These are phyloP conservation scores for Vitis hybrid DNA, from an alignment of 177 flowering plant genomes.

Conservation along the genomic window DNA sequence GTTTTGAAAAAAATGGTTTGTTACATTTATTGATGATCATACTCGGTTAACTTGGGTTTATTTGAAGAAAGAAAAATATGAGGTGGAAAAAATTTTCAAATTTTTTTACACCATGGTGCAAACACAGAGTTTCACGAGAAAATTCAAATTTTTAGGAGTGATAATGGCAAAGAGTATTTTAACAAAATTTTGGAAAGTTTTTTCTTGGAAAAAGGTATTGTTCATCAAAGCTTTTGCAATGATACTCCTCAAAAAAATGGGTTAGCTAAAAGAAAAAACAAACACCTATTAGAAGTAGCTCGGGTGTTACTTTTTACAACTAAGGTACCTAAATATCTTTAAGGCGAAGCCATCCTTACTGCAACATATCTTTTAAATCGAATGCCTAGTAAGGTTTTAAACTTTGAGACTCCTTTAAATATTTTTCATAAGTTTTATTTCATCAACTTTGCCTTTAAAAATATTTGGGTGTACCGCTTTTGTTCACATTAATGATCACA, in stretches of 20 bases:
- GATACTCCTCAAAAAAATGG: too few relatives aligned
- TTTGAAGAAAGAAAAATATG: background rate
- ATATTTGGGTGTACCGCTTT: background rate
- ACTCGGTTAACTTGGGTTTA: background rate
- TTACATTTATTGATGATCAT: background rate
- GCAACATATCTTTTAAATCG: background rate
- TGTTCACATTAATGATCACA: background rate
- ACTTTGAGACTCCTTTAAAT: background rate
- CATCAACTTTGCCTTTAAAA: too few relatives aligned
- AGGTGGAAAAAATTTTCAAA: background rate
- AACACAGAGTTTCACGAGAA: background rate
- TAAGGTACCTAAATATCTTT: background rate
- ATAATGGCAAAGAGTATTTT: background rate
- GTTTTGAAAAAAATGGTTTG: slow-evolving; percentile 7
- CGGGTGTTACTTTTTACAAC: background rate
- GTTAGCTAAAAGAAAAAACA: background rate
- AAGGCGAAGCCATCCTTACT: background rate
- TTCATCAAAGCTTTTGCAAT: too few relatives aligned
- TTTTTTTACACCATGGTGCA: background rate
- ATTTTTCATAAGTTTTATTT: background rate
- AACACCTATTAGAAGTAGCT: background rate
- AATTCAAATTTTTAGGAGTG: background rate
- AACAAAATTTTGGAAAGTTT: background rate
- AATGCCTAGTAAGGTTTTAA: background rate
- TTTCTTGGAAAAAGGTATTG: too few relatives aligned